Conservation (phyloP, 768 basidiomycete genomes). For the Tulasnella sp. region DNA sequence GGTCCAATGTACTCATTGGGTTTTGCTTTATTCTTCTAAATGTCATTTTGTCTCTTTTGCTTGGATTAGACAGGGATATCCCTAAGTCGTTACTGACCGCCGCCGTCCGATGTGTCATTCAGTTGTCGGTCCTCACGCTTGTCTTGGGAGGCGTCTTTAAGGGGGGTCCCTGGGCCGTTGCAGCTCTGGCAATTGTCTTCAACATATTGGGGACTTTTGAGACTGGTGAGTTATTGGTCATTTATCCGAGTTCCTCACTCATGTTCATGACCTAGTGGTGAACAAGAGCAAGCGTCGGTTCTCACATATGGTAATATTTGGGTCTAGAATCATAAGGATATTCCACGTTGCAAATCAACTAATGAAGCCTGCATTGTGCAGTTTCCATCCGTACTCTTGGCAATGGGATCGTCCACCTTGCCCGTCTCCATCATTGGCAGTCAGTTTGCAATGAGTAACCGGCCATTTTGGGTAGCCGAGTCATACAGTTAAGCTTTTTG, state of each 20-base stretch:
- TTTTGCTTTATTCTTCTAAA: constrained; percentile 66
- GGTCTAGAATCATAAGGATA: not conserved
- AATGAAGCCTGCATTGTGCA: constrained; percentile 20
- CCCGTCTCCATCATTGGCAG: constrained; percentile 68
- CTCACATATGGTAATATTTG: constrained; percentile 47
- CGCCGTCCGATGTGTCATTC: constrained; percentile 59
- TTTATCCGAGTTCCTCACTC: not conserved
- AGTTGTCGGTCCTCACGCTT: constrained; percentile 60
- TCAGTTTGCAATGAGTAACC: constrained; percentile 58
- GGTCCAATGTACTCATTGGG: constrained; percentile 64
- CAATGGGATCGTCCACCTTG: constrained; percentile 62
- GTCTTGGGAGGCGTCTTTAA: constrained; percentile 63
- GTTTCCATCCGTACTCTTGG: constrained; percentile 54
- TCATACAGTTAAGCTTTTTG: constrained; percentile 9
- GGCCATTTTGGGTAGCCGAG: constrained; percentile 52
- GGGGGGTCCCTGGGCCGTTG: constrained; percentile 60
- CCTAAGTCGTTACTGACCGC: constrained; percentile 51
- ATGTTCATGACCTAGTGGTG: constrained; percentile 36
- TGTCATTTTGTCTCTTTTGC: constrained; percentile 45
- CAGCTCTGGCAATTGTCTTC: constrained; percentile 53
- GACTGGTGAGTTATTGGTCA: constrained; percentile 41
- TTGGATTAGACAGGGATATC: constrained; percentile 50
- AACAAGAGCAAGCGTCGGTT: constrained; percentile 69
- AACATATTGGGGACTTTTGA: constrained; percentile 70
- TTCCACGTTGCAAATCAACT: not conserved